Evolutionary conservation across 2,329 filamentous ascomycete species (phyloP).

Genomic region (Polychaeton citri): DNA sequence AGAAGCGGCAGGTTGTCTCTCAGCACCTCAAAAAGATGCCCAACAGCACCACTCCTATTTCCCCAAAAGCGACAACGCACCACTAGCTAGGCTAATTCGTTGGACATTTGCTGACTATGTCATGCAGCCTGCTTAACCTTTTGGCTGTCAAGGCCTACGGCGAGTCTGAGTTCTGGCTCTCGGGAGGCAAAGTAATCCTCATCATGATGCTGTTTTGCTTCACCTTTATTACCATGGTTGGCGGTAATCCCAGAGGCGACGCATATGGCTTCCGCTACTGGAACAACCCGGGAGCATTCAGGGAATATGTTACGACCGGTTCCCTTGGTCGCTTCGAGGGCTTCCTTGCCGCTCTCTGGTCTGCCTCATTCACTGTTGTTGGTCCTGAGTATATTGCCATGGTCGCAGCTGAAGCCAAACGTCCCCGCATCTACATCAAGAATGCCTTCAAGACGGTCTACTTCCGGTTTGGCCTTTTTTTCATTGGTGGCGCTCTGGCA

Average conservation of each 20-base stretch:
- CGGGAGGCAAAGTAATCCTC: constrained; percentile 34
- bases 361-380: constrained; percentile 33
- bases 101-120: too few species aligned
- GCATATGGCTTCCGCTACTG: constrained; percentile 32
- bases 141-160: constrained; percentile 34
- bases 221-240: constrained; percentile 23
- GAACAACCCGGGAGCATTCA: constrained; percentile 23
- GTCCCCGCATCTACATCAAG: constrained; percentile 32
- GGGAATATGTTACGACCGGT: constrained; percentile 16
- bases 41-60: too few species aligned
- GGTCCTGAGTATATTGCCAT: constrained; percentile 37
- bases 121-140: constrained; percentile 26
- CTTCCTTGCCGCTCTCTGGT: constrained; percentile 21
- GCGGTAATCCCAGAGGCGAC: constrained; percentile 22
- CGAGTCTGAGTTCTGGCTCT: constrained; percentile 38
- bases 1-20: too few species aligned
- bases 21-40: too few species aligned
- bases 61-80: too few species aligned
- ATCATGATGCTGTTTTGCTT: constrained; percentile 32
- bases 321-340: constrained; percentile 21
- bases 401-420: constrained; percentile 34
- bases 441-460: constrained; percentile 36
- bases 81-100: too few species aligned
- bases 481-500: constrained; percentile 32
- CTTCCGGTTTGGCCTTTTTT: constrained; percentile 33